phyloP scores from a whole-genome alignment of 1,139 yeast species.

The Geotrichum candidum region DNA sequence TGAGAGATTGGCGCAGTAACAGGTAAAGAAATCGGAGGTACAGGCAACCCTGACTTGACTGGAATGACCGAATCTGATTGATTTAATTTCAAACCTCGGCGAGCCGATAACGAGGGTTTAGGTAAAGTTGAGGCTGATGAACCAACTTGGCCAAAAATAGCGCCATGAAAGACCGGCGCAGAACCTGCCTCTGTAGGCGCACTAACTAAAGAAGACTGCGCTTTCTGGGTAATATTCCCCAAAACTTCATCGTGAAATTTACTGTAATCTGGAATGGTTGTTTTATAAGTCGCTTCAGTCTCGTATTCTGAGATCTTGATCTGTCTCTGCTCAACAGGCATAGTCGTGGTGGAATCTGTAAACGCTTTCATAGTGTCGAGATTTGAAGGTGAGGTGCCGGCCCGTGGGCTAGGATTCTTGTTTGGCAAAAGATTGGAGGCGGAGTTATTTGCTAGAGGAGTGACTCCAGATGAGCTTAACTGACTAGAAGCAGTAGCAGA shows the following conservation, averaged over 20 bases:
- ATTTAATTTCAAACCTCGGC: slow-evolving; percentile 31
- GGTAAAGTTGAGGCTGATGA: slow-evolving; percentile 11
- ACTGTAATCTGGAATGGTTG: slow-evolving; percentile 17
- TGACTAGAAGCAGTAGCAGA: slow-evolving; percentile 1
- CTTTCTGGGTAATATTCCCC: not conserved
- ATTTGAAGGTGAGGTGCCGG: slow-evolving; percentile 2
- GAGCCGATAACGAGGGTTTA: slow-evolving; percentile 31
- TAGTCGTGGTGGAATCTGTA: not conserved
- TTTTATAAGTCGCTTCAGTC: slow-evolving; percentile 11
- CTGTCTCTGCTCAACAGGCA: slow-evolving; percentile 5
- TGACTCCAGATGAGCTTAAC: not conserved
- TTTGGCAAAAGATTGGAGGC: not conserved
- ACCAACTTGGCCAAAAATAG: slow-evolving; percentile 11
- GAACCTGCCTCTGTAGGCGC: not conserved
- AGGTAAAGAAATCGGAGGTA: not conserved
- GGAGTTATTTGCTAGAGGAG: not conserved
- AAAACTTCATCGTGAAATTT: not conserved
- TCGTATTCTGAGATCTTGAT: not conserved
- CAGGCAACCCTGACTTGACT: not conserved
- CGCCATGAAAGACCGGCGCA: not conserved
- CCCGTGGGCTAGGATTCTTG: not conserved
- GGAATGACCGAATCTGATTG: slow-evolving; percentile 7
- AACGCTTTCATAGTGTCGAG: slow-evolving; percentile 2
- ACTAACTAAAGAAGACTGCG: not conserved
- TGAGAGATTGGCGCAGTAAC: slow-evolving; percentile 4